Evolutionary conservation across 2,329 filamentous ascomycete genomes (phyloP).

Genomic region (Penicillium freii): DNA sequence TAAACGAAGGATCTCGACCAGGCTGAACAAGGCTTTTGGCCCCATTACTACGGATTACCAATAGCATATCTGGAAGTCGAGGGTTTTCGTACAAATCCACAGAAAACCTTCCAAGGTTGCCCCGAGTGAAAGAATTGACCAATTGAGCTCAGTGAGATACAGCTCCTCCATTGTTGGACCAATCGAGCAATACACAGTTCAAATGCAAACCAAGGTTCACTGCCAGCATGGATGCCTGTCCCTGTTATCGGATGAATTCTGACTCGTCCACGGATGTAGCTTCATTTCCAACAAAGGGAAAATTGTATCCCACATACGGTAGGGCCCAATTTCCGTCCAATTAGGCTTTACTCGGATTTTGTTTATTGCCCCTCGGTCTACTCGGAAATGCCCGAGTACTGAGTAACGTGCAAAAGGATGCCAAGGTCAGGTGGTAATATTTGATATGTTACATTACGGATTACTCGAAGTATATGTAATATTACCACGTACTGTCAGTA

Average conservation of each 20-base stretch:
- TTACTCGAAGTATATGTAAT: background rate
- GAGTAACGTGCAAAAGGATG: background rate
- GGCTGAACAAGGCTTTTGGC: background rate
- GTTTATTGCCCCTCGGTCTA: background rate
- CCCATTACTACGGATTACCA: background rate
- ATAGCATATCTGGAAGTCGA: background rate
- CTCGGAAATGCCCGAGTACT: background rate
- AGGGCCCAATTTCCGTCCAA: background rate
- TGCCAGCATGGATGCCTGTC: background rate
- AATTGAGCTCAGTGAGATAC: too few relatives aligned
- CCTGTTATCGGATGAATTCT: background rate
- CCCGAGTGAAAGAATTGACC: too few relatives aligned
- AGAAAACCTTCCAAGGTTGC: background rate
- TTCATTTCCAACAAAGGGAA: background rate
- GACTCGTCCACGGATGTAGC: background rate
- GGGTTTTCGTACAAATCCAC: background rate
- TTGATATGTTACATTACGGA: background rate
- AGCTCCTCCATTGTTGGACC: too few relatives aligned
- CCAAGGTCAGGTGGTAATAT: background rate
- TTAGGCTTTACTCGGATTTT: background rate
- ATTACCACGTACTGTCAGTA: background rate
- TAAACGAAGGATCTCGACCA: background rate
- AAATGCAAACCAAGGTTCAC: background rate
- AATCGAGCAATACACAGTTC: background rate
- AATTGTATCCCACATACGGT: background rate